phyloP scores from a whole-genome alignment of 78 protist species.

The Creolimax fragrantissima region DNA sequence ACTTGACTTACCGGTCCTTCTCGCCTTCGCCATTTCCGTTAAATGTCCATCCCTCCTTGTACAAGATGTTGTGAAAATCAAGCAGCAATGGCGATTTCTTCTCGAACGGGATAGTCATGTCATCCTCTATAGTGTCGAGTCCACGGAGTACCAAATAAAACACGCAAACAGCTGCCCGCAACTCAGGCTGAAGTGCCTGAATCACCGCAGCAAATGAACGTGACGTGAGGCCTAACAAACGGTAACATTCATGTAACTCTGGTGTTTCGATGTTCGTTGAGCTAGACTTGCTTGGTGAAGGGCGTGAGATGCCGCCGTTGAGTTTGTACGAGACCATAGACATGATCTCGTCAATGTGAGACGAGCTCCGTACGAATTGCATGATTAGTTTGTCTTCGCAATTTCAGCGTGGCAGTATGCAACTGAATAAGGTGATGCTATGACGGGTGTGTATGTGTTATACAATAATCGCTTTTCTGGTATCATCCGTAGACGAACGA shows the following conservation, averaged over 20 bases:
- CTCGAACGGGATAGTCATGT: conserved; percentile 48
- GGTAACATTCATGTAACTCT: conserved; percentile 6
- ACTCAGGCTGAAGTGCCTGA: conserved; percentile 1
- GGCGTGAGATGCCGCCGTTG: neutral
- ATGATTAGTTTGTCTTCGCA: neutral
- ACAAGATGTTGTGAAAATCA: conserved; percentile 36
- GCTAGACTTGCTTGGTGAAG: neutral
- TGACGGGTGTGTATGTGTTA: neutral
- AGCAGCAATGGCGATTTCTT: conserved; percentile 31
- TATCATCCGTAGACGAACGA: neutral
- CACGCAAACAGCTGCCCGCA: conserved; percentile 30
- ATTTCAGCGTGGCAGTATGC: neutral
- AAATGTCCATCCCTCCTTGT: conserved; percentile 26
- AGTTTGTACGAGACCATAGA: neutral
- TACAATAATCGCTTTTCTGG: neutral
- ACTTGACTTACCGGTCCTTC: too few species aligned
- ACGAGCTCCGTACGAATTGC: neutral
- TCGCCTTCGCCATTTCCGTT: conserved; percentile 51
- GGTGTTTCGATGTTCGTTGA: neutral
- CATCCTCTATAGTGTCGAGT: conserved; percentile 91
- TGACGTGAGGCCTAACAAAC: neutral
- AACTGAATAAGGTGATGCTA: neutral
- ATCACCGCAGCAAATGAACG: conserved; percentile 34
- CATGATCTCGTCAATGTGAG: neutral
- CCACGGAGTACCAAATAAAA: conserved; percentile 91